phyloP scores from a whole-genome alignment of 257 asterid genomes.

The Solanum piurae region DNA sequence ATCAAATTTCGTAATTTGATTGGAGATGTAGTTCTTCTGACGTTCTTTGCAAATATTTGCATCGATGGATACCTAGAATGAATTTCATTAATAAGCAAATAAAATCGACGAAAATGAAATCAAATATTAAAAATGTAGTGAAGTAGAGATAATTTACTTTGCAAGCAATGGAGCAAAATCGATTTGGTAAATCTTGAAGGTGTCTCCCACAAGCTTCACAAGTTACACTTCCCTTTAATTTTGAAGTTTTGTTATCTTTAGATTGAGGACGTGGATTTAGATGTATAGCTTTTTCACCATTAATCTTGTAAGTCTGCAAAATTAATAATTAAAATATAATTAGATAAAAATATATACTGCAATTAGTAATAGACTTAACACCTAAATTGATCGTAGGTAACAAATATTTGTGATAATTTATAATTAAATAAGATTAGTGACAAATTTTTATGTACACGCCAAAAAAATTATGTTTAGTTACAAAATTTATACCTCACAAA shows the following conservation, averaged over 20 bases:
- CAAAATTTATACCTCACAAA: no score
- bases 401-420: background rate
- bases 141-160: conserved; percentile 20
- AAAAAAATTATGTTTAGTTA: no score
- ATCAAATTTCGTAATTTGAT: conserved; percentile 2
- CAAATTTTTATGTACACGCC: no score
- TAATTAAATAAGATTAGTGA: no score
- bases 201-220: conserved; percentile 67
- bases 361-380: background rate
- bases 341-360: background rate
- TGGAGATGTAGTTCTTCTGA: conserved; percentile 4
- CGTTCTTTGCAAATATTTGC: conserved; percentile 7
- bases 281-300: conserved; percentile 75
- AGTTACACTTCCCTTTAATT: conserved; percentile 32
- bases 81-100: background rate
- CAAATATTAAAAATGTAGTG: background rate
- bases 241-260: conserved; percentile 37
- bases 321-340: background rate
- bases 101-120: background rate
- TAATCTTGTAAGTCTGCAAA: conserved; percentile 59
- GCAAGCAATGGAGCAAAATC: conserved; percentile 78
- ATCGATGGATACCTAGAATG: conserved; percentile 28
- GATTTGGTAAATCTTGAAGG: conserved; percentile 57
- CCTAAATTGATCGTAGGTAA: background rate
- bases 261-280: conserved; percentile 61